Evolutionary conservation across 768 basidiomycete species (phyloP), one percentile per base, ranked within the genome.

Genomic region (Scleroderma bovista): DNA sequence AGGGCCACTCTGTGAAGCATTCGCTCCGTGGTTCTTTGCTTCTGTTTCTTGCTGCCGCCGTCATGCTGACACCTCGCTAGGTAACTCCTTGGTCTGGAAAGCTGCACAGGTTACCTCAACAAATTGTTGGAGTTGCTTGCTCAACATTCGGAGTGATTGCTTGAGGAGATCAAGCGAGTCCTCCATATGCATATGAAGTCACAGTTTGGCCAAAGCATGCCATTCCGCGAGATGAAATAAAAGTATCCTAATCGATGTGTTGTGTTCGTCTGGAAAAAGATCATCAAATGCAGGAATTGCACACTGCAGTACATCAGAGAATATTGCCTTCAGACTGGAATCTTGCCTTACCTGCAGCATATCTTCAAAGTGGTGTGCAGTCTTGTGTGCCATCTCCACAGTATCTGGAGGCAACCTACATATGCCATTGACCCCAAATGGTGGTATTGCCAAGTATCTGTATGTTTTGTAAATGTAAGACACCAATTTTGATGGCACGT

Each of bases 361-460:
- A 36, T 77, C 72, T 44, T 76, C 71, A 46, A 69, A 76, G 41
- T 76, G 69, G 0, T 67, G 55, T 1, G 64, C 75, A 7, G 68
- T 67, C 3, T 68, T 47, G 26, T 70, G 63, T 34, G 66, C 67
- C 62, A 73, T 64, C 15, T 65, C 65, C 0, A 69, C 65, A 1
- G 66, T 60, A 50, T 74, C 72, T 0, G 40, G 44, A 16, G 54
- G 42, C 47, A 76, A 76, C 11, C 54, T 48, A 0, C 68, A 62
- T 8, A 77, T 77, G 0, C 67, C 66, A 6, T 52, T 42, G 3
- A 48, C 38, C 0, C 64, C 65, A 43, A 69, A 69, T 4, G 56
- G 29, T 2, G 52, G 47, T n/a, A 60, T 57, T 63, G 16, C 17
- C 37, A 11, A 17, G 43, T 6, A 40, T 33, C 44, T 44, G 6